Percentiles rank a stretch among this genome's conserved stretches.
Conservation (phyloP, 306 rosid species). For the Medicago truncatula region MtrunA17r5.0-ANR NC_053044.1:49490001-49490500, state of each 20-base stretch:
- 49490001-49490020: too few relatives aligned
- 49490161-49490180: too few relatives aligned
- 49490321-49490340: conserved; percentile 27
- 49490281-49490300: conserved; percentile 21
- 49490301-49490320: conserved; percentile 19
- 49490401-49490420: conserved; percentile 24
- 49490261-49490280: conserved; percentile 42
- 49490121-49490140: too few relatives aligned
- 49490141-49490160: too few relatives aligned
- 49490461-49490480: neutral
- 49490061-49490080: too few relatives aligned
- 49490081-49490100: too few relatives aligned
- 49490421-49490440: conserved; percentile 35
- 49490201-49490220: too few relatives aligned
- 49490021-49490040: too few relatives aligned
- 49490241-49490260: conserved; percentile 43
- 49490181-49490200: conserved; percentile 44
- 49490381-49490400: conserved; percentile 32
- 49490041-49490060: too few relatives aligned
- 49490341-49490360: conserved; percentile 31
- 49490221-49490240: too few relatives aligned
- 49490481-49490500: conserved; percentile 20
- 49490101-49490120: too few relatives aligned
- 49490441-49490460: conserved; percentile 39
- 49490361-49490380: conserved; percentile 46